Evolutionary conservation across 2,329 filamentous ascomycete genomes (phyloP), one percentile per base, ranked within the genome.

Genomic region (Aspergillus alliaceus): DNA sequence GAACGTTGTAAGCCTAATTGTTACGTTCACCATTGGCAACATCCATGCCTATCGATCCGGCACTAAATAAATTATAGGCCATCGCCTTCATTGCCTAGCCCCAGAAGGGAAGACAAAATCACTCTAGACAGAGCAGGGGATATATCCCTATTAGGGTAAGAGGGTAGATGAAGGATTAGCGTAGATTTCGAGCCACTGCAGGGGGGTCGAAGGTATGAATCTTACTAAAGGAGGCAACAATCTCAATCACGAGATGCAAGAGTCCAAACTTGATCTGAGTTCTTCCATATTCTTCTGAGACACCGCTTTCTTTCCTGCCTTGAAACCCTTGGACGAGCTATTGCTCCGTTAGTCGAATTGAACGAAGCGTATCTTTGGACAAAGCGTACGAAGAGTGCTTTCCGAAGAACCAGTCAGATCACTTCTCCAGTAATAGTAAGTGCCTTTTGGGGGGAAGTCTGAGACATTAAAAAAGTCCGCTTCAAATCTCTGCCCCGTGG

Each of bases 41-140:
- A 57, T 39, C 53, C 60, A 61, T 61, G 53, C 57, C 52, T 37
- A n/a, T n/a, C 27, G 46, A 20, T 32, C 49, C 37, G 24, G 46
- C 51, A 44, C 39, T 18, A 52, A 50, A 54, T 51, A 39, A 42
- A 46, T 48, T 39, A 56, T 49, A 51, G 46, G 31, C 27, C 47
- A 42, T 40, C 53, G 37, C 27, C 54, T 35, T 53, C 55, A 59
- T 48, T 49, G 44, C 35, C 52, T 63, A 59, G 58, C 22, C 50
- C 51, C 20, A 29, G 29, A 42, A 51, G 9, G 49, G 54, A 31
- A 15, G 11, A 48, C 37, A 58, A 53, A 52, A 57, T 53, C 47
- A 31, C 48, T 34, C 32, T 53, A 47, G 50, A 39, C 51, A 42
- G 54, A 52, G 57, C 20, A 56, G 60, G 56, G 46, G 37, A 53